These are phyloP conservation scores for Globisporangium solare DNA, from an alignment of 352 stramenopile species.

Conservation along the genomic window DNA sequence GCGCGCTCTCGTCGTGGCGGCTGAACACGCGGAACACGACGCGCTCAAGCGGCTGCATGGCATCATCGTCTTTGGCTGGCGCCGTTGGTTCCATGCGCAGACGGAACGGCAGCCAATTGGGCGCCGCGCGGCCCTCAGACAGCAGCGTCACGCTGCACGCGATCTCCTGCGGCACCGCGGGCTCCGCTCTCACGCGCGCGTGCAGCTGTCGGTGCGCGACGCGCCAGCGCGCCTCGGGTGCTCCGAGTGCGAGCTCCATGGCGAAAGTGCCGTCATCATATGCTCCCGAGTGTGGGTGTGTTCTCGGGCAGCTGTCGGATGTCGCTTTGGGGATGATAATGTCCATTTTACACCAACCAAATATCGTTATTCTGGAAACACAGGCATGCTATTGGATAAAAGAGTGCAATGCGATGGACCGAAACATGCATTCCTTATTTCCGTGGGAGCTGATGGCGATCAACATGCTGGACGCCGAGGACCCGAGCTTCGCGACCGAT, in stretches of 20 bases:
- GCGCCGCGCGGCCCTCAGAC: conserved; percentile 13
- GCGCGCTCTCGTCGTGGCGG: conserved; percentile 15
- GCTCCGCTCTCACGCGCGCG: neutral
- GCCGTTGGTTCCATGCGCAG: no score
- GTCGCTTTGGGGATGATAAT: no score
- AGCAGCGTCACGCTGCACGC: conserved; percentile 20
- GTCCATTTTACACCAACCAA: no score
- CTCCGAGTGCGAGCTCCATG: conserved; percentile 36
- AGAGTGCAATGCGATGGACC: neutral
- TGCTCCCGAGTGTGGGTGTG: no score
- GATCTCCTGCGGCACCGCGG: neutral
- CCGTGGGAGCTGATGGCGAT: conserved; percentile 7
- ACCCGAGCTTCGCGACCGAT: conserved; percentile 33
- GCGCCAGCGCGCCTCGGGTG: conserved; percentile 26
- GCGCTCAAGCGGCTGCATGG: conserved; percentile 1
- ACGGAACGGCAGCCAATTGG: conserved; percentile 28
- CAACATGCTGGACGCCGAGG: conserved; percentile 23
- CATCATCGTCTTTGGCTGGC: no score
- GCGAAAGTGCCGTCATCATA: no score
- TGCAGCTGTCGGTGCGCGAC: conserved; percentile 12
- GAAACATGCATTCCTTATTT: neutral
- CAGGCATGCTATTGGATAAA: no score
- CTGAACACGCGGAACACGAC: conserved; percentile 36
- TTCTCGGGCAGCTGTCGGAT: no score
- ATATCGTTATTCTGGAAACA: no score